Base-by-base conservation (phyloP, 2,329 filamentous ascomycete species). In the Paecilomyces sp. region DNA sequence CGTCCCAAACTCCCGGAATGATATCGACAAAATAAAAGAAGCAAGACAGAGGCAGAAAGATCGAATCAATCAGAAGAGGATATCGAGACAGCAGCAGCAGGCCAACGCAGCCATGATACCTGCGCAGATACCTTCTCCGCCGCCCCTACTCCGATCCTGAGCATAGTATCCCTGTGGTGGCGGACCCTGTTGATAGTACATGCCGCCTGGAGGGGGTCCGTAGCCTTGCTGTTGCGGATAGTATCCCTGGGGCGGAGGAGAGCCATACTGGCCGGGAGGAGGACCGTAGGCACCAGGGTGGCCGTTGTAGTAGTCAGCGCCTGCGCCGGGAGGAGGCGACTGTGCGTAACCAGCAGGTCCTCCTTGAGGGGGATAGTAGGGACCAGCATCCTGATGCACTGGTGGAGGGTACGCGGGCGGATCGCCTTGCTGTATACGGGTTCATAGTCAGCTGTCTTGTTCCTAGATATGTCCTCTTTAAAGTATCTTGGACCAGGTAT, bases 81-180 rank as follows among this genome's bases (percentile, higher is more conserved):
- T 73, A 70, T 80, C 79, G 70, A 81, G 72, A 68, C 79, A 81
- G 66, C 79, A 81, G 65, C 79, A 81, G 63, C 78, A 80, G 8
- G 79, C 79, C 59, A 80, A 57, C 18, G 76, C 78, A 54, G 76
- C 78, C 64, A 79, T 66, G 15, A 81, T 70, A 67, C 78, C 79
- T 1, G 79, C 78, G 58, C 79, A 81, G 33, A 79, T 72, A 2
- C 79, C 78, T 8, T 58, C 65, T 5, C 64, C 66, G 12, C 60
- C 25, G 11, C 73, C 72, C 12, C 67, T 69, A 3, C 65, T 64
- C 6, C 70, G 70, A 41, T 74, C 69, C 56, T 73, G 68, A 13
- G 69, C 67, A 53, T 74, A 72, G 57, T 78, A 75, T 3, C 73
- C 75, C 53, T 72, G 71, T 60, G 71, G 77, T 53, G 69, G 73